Base-by-base conservation (phyloP, 768 basidiomycete species). In the Crucibulum laeve region DNA sequence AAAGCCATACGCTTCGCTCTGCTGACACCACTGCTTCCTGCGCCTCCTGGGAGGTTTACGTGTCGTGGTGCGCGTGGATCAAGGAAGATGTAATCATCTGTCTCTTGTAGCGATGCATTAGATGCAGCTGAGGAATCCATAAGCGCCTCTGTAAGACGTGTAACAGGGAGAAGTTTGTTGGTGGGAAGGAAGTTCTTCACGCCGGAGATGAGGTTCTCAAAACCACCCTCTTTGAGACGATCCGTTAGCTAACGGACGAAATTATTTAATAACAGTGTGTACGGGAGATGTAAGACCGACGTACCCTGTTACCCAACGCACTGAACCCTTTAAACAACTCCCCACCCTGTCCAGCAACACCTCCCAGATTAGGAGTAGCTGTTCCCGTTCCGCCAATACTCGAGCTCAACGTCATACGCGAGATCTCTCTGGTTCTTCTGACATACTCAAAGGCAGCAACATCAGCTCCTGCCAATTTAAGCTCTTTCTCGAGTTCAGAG, bases 121-220 rank as follows among this genome's bases (percentile, higher is more conserved):
- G 91, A 88, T 2, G 92, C 96, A 1, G 87, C 76, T 0, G 93
- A 84, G 0, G 96, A 94, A 59, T 99, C 96, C 94, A 98, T 98
- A 22, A 99, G 73, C 17, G 96, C 95, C 57, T 98, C 96, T 1
- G 89, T 84, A 24, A 99, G 73, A 8, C 96, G 84, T 0, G 96
- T 97, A 36, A 95, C 82, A 8, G 91, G 86, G 38, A 96, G 77
- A 28, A 96, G 78, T 64, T 99, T 95, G 60, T 92, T 91, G 2
- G 91, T 86, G 1, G 96, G 96, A 14, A 99, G 67, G 73, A 99
- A 93, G 66, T 96, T 97, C 62, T 95, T 96, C 55, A 99, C 96
- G 28, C 94, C 95, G 0, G 93, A 94, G 49, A 99, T 90, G 13
- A 99, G 73, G 60, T 95, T 95, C 61, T 98, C 94, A 24, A 98